phyloP scores from a whole-genome alignment of 139 green algal species.

The Asterochloris sp. region DNA sequence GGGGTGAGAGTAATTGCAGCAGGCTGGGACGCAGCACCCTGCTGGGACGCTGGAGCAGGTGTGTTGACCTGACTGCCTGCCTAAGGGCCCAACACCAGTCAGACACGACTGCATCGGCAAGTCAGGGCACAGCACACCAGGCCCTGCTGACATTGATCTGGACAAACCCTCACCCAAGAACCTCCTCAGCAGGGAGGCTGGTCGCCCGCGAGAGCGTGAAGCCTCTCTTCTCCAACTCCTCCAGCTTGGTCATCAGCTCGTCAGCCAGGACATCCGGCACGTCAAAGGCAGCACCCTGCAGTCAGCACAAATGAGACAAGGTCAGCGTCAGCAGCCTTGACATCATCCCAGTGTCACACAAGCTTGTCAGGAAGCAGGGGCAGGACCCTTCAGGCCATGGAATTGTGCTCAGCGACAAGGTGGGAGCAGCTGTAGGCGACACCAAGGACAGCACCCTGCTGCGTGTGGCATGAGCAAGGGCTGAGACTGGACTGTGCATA shows the following conservation, averaged over 20 bases:
- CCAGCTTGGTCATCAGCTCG: slow-evolving; percentile 39
- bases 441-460: not conserved
- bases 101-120: not conserved
- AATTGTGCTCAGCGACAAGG: not conserved
- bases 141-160: not conserved
- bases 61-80: no score
- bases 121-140: not conserved
- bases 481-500: not conserved
- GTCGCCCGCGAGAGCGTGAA: slow-evolving; percentile 36
- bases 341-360: not conserved
- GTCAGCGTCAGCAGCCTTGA: not conserved
- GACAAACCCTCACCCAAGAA: slow-evolving; percentile 1
- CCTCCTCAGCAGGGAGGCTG: slow-evolving; percentile 37
- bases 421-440: not conserved
- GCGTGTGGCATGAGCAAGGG: not conserved
- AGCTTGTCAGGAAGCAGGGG: no score
- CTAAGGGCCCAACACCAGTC: no score
- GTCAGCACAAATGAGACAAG: not conserved
- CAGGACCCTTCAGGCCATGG: not conserved
- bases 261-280: slow-evolving; percentile 51
- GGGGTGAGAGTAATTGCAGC: no score
- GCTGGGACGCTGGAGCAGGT: no score
- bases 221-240: slow-evolving; percentile 32
- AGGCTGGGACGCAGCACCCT: no score
- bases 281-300: slow-evolving; percentile 81